Conservation (phyloP, 305 asterid species). For the Caryopteris hybrid region DNA sequence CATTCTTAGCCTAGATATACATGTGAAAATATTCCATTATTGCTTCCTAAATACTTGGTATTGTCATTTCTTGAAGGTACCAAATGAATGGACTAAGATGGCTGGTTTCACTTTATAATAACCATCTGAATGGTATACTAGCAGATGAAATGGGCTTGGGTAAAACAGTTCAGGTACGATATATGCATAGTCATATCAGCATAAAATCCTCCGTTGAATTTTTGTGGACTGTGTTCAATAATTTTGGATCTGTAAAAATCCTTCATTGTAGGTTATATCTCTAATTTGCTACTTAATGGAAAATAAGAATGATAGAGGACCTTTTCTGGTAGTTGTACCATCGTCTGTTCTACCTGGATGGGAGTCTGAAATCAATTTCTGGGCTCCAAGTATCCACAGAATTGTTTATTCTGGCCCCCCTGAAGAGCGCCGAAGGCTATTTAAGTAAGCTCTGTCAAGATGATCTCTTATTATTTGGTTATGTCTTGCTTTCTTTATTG, state of each 20-base stretch:
- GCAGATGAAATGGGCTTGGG: constrained; percentile 99
- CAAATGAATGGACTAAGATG: constrained; percentile 99
- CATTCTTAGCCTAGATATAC: background rate
- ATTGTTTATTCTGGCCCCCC: constrained; percentile 97
- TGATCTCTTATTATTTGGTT: constrained; percentile 4
- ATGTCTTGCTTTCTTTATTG: background rate
- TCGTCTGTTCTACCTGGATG: constrained; percentile 98
- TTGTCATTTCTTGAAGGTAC: constrained; percentile 52
- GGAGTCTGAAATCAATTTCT: constrained; percentile 88
- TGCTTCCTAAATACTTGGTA: constrained; percentile 16
- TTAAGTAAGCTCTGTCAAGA: constrained; percentile 51
- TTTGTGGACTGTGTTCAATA: constrained; percentile 1
- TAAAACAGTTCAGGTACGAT: constrained; percentile 92
- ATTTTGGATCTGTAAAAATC: constrained; percentile 24
- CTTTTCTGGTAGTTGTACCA: constrained; percentile 98
- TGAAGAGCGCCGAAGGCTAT: constrained; percentile 90
- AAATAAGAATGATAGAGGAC: constrained; percentile 93
- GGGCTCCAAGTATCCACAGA: constrained; percentile 91
- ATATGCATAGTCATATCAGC: constrained; percentile 15
- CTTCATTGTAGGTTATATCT: constrained; percentile 79
- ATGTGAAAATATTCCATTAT: background rate
- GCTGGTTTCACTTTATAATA: constrained; percentile 96
- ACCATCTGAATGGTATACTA: constrained; percentile 97
- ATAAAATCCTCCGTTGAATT: background rate
- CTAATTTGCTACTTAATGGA: constrained; percentile 94